Evolutionary conservation across 2,329 filamentous ascomycete genomes (phyloP), one percentile per base, ranked within the genome.

Genomic region (Hysterium pulicare): DNA sequence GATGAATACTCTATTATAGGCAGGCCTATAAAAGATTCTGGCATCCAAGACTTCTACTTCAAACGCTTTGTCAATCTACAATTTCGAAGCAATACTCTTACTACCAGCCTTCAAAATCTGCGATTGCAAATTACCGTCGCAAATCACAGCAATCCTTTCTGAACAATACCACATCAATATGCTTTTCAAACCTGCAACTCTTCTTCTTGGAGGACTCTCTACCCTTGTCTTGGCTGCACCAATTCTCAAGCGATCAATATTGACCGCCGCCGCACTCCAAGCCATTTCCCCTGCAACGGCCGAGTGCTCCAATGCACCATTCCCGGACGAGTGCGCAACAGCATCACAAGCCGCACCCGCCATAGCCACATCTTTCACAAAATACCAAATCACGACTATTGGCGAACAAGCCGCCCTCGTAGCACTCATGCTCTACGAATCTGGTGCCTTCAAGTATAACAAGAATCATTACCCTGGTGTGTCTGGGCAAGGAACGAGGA

Each of bases 361-460:
- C 49, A 73, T 91, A 46, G 68, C 70, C 55, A 51, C 67, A 5
- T 75, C 79, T 26, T 82, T 90, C 63, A 43, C 57, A 15, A 66
- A 72, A 9, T 84, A 87, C 71, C 50, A 62, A 3, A 70, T 90
- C 53, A 73, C 67, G 36, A 62, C 64, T 24, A 66, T 69, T 17
- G 76, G 73, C 17, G 79, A 85, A 53, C 82, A 86, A 59, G 87
- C 87, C 5, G 86, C 83, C 17, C 65, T 90, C 13, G 59, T 93
- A 33, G 74, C 82, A 10, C 72, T 89, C 57, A 84, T 87, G 70
- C 79, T 83, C 9, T 83, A 82, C 59, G 89, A 94, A 70, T 81
- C 79, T 2, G 80, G 44, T 17, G 75, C 83, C 48, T 87, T 90
- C 69, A 74, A 78, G 55, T 90, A 79, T 75, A 87, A 84, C 66